A percentile compares a stretch with the other conserved stretches of the same genome.
Evolutionary conservation across 1,139 yeast genomes (phyloP).

Genomic region (Taphrina populina): DNA sequence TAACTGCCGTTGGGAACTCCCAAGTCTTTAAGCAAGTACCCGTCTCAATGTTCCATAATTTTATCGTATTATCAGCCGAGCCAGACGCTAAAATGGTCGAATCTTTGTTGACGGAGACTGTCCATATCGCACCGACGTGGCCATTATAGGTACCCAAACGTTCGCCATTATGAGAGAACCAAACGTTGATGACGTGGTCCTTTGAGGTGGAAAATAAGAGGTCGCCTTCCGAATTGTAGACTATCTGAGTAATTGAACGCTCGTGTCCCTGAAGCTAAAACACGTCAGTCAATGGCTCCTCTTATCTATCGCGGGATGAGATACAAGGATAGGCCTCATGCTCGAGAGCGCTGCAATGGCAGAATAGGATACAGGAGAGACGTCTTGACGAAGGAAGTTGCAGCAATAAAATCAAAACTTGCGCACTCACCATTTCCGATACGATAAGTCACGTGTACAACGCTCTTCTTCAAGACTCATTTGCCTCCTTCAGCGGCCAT

Average conservation of each 20-base stretch:
- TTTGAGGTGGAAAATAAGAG: conserved; percentile 87
- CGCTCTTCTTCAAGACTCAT: too few relatives aligned
- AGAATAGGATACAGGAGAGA: too few relatives aligned
- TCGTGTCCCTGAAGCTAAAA: conserved; percentile 40
- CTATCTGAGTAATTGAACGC: conserved; percentile 42
- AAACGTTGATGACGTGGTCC: conserved; percentile 64
- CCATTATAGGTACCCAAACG: conserved; percentile 89
- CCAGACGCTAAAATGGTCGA: conserved; percentile 77
- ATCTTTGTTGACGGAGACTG: conserved; percentile 77
- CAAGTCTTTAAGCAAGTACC: conserved; percentile 77
- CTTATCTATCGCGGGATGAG: not conserved
- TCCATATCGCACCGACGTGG: conserved; percentile 94
- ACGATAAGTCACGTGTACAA: too few relatives aligned
- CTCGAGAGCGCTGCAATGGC: too few relatives aligned
- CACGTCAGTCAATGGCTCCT: not conserved
- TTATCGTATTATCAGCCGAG: conserved; percentile 82
- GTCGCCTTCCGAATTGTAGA: conserved; percentile 72
- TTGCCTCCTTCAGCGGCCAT: too few relatives aligned
- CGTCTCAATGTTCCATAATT: conserved; percentile 77
- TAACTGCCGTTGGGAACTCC: conserved; percentile 78
- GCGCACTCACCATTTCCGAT: too few relatives aligned
- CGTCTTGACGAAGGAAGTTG: too few relatives aligned
- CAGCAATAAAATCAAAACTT: too few relatives aligned
- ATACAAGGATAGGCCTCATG: conserved; percentile 32
- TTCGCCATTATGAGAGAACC: conserved; percentile 96